Conservation (phyloP, 2,329 filamentous ascomycete species). For the Claviceps sp. region DNA sequence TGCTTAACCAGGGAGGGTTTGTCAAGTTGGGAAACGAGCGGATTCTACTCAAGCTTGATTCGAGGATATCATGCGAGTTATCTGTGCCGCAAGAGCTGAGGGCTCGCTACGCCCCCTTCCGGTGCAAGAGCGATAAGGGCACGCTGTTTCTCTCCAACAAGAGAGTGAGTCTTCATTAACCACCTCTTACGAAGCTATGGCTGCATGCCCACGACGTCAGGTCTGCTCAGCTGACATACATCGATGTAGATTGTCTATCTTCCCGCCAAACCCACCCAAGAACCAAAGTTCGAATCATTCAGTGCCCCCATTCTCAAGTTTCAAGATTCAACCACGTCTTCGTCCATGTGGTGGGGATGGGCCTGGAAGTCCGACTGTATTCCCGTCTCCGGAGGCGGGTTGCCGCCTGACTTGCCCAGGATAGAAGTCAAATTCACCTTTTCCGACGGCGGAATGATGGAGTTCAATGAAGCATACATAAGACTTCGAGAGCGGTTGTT, state of each 20-base stretch:
- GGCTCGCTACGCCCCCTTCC: slow-evolving; percentile 48
- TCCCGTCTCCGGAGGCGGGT: slow-evolving; percentile 71
- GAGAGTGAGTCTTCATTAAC: slow-evolving; percentile 41
- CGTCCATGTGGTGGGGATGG: slow-evolving; percentile 87
- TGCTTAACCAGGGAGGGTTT: slow-evolving; percentile 70
- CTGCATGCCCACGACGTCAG: background rate
- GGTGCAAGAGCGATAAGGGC: slow-evolving; percentile 61
- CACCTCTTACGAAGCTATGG: too few species aligned
- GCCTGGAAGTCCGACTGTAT: slow-evolving; percentile 72
- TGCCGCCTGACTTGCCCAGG: slow-evolving; percentile 58
- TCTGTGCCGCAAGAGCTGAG: slow-evolving; percentile 53
- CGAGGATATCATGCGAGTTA: slow-evolving; percentile 64
- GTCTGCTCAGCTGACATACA: background rate
- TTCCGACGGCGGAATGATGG: slow-evolving; percentile 88
- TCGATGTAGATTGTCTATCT: slow-evolving; percentile 69
- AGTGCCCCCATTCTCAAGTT: slow-evolving; percentile 78
- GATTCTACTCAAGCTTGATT: slow-evolving; percentile 66
- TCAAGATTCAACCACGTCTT: slow-evolving; percentile 65
- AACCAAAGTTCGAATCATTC: slow-evolving; percentile 64
- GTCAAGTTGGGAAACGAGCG: slow-evolving; percentile 76
- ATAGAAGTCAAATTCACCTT: slow-evolving; percentile 79
- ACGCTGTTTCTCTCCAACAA: slow-evolving; percentile 74
- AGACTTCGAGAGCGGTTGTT: slow-evolving; percentile 71
- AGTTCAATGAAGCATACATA: slow-evolving; percentile 75
- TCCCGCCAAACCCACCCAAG: slow-evolving; percentile 52